phyloP scores from a whole-genome alignment of 495 filamentous ascomycete genomes.

The Tuber aestivum region DNA sequence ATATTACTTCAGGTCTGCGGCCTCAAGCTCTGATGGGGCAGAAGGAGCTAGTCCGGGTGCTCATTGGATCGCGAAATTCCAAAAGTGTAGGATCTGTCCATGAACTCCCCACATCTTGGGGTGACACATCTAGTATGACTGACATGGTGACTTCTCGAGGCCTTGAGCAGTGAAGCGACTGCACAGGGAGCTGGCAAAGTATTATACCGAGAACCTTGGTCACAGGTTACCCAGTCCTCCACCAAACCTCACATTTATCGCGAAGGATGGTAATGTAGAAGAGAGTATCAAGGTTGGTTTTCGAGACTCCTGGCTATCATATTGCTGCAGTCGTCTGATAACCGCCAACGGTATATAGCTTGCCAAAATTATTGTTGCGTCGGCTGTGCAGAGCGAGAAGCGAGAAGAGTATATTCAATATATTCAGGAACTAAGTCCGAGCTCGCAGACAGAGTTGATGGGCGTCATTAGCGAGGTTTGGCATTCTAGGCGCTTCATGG shows the following conservation, averaged over 20 bases:
- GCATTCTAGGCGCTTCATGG: neutral
- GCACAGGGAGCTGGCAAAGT: conserved; percentile 37
- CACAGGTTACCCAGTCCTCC: conserved; percentile 35
- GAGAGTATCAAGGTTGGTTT: conserved; percentile 37
- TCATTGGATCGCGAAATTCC: conserved; percentile 39
- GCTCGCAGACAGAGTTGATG: conserved; percentile 42
- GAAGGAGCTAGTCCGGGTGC: conserved; percentile 29
- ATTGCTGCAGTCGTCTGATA: neutral
- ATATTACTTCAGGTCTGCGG: conserved; percentile 38
- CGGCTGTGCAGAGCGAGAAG: conserved; percentile 41
- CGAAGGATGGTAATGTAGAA: conserved; percentile 39
- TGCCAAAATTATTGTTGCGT: conserved; percentile 42
- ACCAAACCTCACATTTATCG: conserved; percentile 41
- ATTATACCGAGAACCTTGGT: conserved; percentile 40
- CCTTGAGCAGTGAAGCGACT: conserved; percentile 30
- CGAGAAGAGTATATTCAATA: conserved; percentile 40
- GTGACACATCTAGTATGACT: neutral
- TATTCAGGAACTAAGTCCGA: conserved; percentile 37
- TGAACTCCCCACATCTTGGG: neutral
- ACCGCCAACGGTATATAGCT: conserved; percentile 15
- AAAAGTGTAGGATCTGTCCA: conserved; percentile 25
- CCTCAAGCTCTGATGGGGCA: conserved; percentile 32
- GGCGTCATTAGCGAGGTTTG: conserved; percentile 35
- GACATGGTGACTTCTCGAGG: neutral
- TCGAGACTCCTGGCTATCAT: neutral